These are phyloP conservation scores for Diaporthe citriasiana DNA, from an alignment of 2,329 filamentous ascomycete genomes.

Conservation along the genomic window DNA sequence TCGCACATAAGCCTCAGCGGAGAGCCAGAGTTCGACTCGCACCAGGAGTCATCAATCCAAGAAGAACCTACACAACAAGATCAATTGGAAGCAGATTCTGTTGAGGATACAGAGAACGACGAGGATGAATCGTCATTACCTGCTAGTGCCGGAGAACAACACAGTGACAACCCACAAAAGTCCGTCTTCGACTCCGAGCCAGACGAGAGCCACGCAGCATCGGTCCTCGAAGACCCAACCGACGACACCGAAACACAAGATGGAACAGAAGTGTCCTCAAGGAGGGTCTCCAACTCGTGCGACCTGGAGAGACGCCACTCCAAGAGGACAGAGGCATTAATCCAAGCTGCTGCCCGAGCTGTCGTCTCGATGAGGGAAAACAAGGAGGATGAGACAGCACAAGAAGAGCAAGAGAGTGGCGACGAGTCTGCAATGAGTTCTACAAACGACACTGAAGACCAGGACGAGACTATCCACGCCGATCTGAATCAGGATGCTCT, in stretches of 20 bases:
- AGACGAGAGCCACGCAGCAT: constrained; percentile 19
- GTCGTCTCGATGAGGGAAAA: constrained; percentile 59
- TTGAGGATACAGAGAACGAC: background rate
- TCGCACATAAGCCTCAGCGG: constrained; percentile 30
- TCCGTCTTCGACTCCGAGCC: background rate
- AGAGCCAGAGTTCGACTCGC: constrained; percentile 29
- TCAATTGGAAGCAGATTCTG: background rate
- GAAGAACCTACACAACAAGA: background rate
- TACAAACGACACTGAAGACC: constrained; percentile 40
- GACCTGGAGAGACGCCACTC: constrained; percentile 56
- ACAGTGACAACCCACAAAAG: constrained; percentile 11
- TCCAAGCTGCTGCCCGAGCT: constrained; percentile 66
- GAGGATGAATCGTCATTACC: background rate
- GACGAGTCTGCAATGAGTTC: constrained; percentile 45
- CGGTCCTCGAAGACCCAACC: constrained; percentile 40
- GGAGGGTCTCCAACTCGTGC: constrained; percentile 41
- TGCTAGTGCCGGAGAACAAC: background rate
- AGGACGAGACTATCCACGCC: constrained; percentile 39
- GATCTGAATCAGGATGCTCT: constrained; percentile 35
- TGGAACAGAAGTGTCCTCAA: constrained; percentile 37
- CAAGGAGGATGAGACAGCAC: constrained; percentile 36
- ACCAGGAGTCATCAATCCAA: background rate
- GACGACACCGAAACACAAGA: constrained; percentile 34
- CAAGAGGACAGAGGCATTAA: constrained; percentile 64
- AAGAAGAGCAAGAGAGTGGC: constrained; percentile 43